Evolutionary conservation across 2,329 filamentous ascomycete genomes (phyloP).

Genomic region (Incumbomyces delicatus): DNA sequence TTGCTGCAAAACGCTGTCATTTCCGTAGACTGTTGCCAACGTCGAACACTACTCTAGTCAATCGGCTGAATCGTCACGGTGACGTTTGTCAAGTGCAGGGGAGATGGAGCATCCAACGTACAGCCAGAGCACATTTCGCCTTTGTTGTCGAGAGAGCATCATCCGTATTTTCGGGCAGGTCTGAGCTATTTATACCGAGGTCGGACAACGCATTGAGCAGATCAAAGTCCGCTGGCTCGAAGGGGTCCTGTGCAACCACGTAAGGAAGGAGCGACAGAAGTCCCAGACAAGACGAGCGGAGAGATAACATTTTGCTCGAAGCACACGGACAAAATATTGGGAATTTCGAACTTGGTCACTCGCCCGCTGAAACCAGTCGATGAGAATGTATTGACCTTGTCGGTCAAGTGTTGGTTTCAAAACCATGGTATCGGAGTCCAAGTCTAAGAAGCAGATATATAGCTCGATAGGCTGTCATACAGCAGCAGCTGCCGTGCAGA

Average conservation of each 20-base stretch:
- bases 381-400: too few species aligned
- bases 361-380: too few species aligned
- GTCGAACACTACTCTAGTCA: background rate
- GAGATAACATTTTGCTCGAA: background rate
- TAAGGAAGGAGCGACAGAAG: background rate
- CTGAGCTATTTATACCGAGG: background rate
- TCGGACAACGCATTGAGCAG: background rate
- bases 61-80: background rate
- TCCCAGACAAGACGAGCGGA: background rate
- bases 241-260: background rate
- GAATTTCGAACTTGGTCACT: too few species aligned
- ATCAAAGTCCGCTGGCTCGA: background rate
- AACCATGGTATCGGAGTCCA: too few species aligned
- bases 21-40: background rate
- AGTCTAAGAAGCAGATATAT: too few species aligned
- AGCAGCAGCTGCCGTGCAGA: too few species aligned
- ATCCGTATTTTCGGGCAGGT: background rate
- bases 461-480: too few species aligned
- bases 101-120: background rate
- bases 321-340: background rate
- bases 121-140: background rate
- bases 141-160: background rate
- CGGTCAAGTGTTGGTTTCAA: too few species aligned
- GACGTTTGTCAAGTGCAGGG: background rate
- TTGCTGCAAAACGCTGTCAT: background rate